Conservation (phyloP, 2,329 filamentous ascomycete genomes). For the Alternaria arborescens region DNA sequence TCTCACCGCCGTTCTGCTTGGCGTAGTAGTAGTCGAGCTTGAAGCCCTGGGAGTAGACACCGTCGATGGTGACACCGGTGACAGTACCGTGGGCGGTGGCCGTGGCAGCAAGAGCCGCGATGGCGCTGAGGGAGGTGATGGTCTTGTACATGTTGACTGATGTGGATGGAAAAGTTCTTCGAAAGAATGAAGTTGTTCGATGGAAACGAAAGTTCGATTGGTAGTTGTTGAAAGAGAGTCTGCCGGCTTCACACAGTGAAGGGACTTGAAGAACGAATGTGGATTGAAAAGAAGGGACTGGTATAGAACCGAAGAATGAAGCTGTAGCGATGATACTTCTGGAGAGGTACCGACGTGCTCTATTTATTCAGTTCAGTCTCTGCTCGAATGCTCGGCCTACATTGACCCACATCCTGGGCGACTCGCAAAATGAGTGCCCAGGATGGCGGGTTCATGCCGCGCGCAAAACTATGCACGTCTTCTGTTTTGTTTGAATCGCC, state of each 20-base stretch:
- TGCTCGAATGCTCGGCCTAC: neutral
- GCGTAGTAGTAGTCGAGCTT: conserved; percentile 53
- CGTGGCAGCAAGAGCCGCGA: conserved; percentile 50
- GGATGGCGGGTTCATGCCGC: conserved; percentile 24
- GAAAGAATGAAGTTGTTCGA: conserved; percentile 24
- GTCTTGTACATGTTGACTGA: conserved; percentile 40
- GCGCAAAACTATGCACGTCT: conserved; percentile 23
- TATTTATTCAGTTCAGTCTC: conserved; percentile 33
- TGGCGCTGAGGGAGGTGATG: conserved; percentile 35
- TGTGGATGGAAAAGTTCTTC: conserved; percentile 11
- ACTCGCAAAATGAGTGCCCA: conserved; percentile 17
- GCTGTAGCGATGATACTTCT: conserved; percentile 35
- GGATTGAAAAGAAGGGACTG: conserved; percentile 40
- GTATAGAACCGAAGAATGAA: conserved; percentile 35
- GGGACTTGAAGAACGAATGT: conserved; percentile 40
- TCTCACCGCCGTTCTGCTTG: conserved; percentile 33
- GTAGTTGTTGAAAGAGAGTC: conserved; percentile 40
- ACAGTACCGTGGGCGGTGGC: conserved; percentile 59
- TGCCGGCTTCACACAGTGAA: conserved; percentile 46
- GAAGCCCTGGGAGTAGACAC: conserved; percentile 57
- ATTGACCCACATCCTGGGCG: neutral
- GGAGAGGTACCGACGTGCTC: conserved; percentile 14
- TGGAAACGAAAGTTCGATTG: conserved; percentile 31
- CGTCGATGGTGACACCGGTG: conserved; percentile 57
- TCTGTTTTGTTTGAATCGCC: conserved; percentile 18